These are phyloP conservation scores for Pleurozium schreberi DNA, from an alignment of 225 moss, liverwort and hornwort genomes.

Conservation along the genomic window DNA sequence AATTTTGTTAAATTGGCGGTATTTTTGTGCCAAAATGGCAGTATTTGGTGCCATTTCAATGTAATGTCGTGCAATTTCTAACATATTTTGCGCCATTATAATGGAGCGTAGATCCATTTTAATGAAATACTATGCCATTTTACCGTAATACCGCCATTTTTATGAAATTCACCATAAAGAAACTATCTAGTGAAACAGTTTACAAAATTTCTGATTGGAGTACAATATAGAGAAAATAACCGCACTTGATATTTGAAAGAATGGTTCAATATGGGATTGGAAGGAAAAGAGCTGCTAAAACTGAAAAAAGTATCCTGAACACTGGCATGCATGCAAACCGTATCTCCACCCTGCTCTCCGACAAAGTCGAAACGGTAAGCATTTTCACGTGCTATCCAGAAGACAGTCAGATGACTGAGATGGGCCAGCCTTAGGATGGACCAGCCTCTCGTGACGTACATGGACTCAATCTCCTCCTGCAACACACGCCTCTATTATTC, in stretches of 20 bases:
- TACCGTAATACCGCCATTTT: too few species aligned
- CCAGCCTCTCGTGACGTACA: neutral
- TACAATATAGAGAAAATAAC: neutral
- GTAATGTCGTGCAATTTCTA: too few species aligned
- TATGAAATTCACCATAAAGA: too few species aligned
- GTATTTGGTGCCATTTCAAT: too few species aligned
- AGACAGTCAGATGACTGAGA: neutral
- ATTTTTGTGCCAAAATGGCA: too few species aligned
- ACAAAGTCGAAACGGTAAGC: neutral
- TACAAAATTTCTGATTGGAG: neutral
- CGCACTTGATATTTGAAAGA: neutral
- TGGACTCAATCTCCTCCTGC: neutral
- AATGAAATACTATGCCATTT: too few species aligned
- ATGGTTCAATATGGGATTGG: neutral
- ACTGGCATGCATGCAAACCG: neutral
- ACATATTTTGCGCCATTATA: too few species aligned
- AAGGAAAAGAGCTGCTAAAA: neutral
- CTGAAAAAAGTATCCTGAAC: neutral
- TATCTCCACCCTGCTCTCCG: neutral
- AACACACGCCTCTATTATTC: neutral
- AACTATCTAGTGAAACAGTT: neutral
- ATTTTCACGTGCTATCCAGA: neutral
- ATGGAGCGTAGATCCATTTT: too few species aligned
- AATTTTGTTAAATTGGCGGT: too few species aligned
- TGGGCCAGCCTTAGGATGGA: neutral